Conservation (phyloP, 768 basidiomycete species). For the Trametes sanguinea region DNA sequence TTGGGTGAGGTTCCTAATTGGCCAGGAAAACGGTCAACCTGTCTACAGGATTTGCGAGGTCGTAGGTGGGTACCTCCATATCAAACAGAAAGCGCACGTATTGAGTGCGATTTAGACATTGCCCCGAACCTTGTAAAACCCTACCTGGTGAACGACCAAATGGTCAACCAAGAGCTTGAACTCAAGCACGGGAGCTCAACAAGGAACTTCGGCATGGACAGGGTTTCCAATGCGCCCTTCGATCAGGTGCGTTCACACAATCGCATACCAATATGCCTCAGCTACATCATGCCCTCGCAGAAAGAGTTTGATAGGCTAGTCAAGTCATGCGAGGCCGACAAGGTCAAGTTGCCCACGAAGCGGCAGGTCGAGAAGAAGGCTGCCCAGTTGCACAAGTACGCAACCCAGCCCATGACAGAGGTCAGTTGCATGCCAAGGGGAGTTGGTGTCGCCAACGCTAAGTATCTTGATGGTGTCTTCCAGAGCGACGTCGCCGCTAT, state of each 20-base stretch:
- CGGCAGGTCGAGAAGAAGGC: constrained; percentile 65
- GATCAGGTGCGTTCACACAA: constrained; percentile 49
- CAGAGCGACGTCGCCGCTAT: constrained; percentile 85
- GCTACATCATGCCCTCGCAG: constrained; percentile 39
- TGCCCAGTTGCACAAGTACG: constrained; percentile 59
- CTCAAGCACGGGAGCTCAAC: constrained; percentile 76
- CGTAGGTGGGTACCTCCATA: constrained; percentile 50
- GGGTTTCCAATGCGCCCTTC: constrained; percentile 77
- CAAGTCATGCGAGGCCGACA: constrained; percentile 47
- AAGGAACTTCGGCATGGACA: constrained; percentile 74
- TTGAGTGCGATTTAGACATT: constrained; percentile 43
- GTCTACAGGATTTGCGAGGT: constrained; percentile 87
- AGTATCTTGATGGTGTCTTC: not conserved
- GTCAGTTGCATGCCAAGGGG: constrained; percentile 39
- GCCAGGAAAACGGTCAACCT: constrained; percentile 46
- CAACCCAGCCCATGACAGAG: constrained; percentile 74
- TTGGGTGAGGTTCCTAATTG: constrained; percentile 86
- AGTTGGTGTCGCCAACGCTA: no score
- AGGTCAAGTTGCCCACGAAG: constrained; percentile 67
- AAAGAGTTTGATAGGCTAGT: constrained; percentile 71
- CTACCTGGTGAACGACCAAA: constrained; percentile 70
- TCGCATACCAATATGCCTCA: not conserved
- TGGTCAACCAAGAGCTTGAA: constrained; percentile 66
- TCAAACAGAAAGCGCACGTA: no score
- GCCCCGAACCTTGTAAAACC: constrained; percentile 56